These are phyloP conservation scores for Schrenkiella parvula DNA, from an alignment of 345 rosid genomes.

Conservation along the genomic window DNA sequence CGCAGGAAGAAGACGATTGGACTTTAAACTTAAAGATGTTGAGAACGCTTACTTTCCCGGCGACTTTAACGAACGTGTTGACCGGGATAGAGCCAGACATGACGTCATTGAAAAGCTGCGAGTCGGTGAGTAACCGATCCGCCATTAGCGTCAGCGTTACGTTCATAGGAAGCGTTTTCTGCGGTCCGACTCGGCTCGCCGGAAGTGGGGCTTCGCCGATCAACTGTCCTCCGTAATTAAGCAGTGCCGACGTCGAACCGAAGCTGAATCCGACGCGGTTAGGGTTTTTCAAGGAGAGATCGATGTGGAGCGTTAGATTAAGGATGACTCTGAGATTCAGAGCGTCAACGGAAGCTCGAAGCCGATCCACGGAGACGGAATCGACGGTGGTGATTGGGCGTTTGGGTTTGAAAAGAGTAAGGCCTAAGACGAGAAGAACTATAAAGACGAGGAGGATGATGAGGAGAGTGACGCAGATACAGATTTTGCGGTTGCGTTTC, in stretches of 20 bases:
- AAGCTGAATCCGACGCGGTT: conserved; percentile 67
- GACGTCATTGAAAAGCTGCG: conserved; percentile 40
- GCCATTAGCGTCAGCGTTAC: conserved; percentile 62
- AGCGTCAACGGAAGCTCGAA: conserved; percentile 31
- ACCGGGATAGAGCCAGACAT: conserved; percentile 43
- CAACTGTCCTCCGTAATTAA: conserved; percentile 54
- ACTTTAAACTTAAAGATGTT: conserved; percentile 44
- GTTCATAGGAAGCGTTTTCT: conserved; percentile 43
- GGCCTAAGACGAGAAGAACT: conserved; percentile 45
- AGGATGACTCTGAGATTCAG: conserved; percentile 28
- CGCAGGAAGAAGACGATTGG: conserved; percentile 49
- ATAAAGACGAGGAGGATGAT: conserved; percentile 34
- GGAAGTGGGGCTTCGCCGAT: conserved; percentile 75
- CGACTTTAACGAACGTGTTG: conserved; percentile 35
- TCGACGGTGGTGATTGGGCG: conserved; percentile 41
- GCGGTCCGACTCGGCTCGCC: conserved; percentile 46
- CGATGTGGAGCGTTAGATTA: conserved; percentile 51
- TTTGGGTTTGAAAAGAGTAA: conserved; percentile 80
- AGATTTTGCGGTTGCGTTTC: conserved; percentile 40
- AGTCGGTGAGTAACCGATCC: conserved; percentile 47
- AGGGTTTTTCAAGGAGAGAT: conserved; percentile 56
- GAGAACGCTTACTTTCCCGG: conserved; percentile 58
- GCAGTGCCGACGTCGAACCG: conserved; percentile 35
- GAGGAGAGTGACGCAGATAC: conserved; percentile 31
- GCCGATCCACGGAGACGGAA: conserved; percentile 39